Evolutionary conservation across 2,329 filamentous ascomycete species (phyloP).

Genomic region (Fusarium coicis): DNA sequence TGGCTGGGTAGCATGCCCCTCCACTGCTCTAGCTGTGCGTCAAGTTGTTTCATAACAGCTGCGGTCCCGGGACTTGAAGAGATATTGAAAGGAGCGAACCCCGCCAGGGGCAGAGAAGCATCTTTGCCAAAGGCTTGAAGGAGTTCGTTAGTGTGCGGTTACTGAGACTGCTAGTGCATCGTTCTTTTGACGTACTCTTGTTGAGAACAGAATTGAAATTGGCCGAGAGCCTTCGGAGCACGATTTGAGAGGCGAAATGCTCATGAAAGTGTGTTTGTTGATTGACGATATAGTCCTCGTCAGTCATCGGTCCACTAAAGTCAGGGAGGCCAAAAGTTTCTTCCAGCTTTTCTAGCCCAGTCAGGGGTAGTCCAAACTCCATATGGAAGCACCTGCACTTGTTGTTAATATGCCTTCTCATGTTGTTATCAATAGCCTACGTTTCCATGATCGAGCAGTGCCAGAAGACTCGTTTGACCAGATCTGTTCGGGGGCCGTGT

Average conservation of each 20-base stretch:
- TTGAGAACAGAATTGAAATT: constrained; percentile 63
- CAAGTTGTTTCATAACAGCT: constrained; percentile 61
- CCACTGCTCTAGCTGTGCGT: constrained; percentile 67
- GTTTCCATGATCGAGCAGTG: constrained; percentile 45
- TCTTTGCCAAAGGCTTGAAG: constrained; percentile 35
- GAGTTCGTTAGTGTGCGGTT: constrained; percentile 6
- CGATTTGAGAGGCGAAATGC: constrained; percentile 69
- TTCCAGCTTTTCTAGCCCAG: constrained; percentile 64
- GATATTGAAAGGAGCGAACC: constrained; percentile 27
- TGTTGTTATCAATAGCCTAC: constrained; percentile 12
- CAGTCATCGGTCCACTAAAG: constrained; percentile 60
- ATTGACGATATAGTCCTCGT: constrained; percentile 59
- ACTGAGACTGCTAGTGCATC: neutral
- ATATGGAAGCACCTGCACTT: constrained; percentile 62
- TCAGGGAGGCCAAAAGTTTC: constrained; percentile 64
- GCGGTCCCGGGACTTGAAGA: constrained; percentile 22
- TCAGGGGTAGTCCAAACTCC: constrained; percentile 67
- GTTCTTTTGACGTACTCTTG: constrained; percentile 56
- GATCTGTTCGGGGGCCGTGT: constrained; percentile 39
- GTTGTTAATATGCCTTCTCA: constrained; percentile 16
- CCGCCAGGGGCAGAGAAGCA: constrained; percentile 22
- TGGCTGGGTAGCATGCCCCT: constrained; percentile 63
- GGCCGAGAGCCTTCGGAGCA: constrained; percentile 63
- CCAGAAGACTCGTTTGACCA: constrained; percentile 43
- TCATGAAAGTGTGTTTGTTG: constrained; percentile 65